Percentiles rank a stretch among this genome's conserved stretches.
Conservation (phyloP, 164 flowering plant species). For the Euptelea pleiosperma region DNA sequence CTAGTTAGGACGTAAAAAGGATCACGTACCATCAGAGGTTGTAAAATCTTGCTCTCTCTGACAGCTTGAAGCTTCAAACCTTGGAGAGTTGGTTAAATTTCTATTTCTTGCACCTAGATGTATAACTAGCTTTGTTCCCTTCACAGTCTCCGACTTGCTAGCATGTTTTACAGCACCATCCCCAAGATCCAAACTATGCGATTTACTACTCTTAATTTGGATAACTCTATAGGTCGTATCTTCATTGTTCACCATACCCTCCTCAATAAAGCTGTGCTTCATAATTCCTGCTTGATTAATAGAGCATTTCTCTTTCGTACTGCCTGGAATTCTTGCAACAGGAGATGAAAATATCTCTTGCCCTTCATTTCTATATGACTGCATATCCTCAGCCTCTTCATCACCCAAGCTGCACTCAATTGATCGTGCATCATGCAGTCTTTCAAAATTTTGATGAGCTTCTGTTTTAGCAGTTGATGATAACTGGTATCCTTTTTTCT, state of each 20-base stretch:
- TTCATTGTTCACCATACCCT: slow-evolving; percentile 36
- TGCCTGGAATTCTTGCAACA: slow-evolving; percentile 33
- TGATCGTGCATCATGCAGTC: slow-evolving; percentile 31
- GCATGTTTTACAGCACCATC: slow-evolving; percentile 43
- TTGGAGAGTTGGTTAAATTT: slow-evolving; percentile 50
- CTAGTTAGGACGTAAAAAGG: neutral
- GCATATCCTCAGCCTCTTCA: slow-evolving; percentile 38
- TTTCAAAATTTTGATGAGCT: slow-evolving; percentile 34
- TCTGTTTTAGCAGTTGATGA: slow-evolving; percentile 27
- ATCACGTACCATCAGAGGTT: slow-evolving; percentile 52
- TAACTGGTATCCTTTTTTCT: slow-evolving; percentile 51
- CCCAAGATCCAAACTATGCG: slow-evolving; percentile 33
- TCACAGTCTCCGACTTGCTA: slow-evolving; percentile 47
- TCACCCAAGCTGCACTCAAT: slow-evolving; percentile 33
- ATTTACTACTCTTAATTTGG: slow-evolving; percentile 41
- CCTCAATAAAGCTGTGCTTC: slow-evolving; percentile 49
- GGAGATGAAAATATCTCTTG: slow-evolving; percentile 33
- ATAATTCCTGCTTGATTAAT: slow-evolving; percentile 50
- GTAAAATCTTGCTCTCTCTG: slow-evolving; percentile 60
- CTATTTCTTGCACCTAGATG: slow-evolving; percentile 67
- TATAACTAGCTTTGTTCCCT: slow-evolving; percentile 81
- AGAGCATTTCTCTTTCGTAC: slow-evolving; percentile 39
- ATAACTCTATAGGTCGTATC: slow-evolving; percentile 37
- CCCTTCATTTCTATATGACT: slow-evolving; percentile 34
- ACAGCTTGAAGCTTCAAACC: slow-evolving; percentile 65